Conservation (phyloP, 1,284 basidiomycete species). For the Laetiporus sulphureus region DNA sequence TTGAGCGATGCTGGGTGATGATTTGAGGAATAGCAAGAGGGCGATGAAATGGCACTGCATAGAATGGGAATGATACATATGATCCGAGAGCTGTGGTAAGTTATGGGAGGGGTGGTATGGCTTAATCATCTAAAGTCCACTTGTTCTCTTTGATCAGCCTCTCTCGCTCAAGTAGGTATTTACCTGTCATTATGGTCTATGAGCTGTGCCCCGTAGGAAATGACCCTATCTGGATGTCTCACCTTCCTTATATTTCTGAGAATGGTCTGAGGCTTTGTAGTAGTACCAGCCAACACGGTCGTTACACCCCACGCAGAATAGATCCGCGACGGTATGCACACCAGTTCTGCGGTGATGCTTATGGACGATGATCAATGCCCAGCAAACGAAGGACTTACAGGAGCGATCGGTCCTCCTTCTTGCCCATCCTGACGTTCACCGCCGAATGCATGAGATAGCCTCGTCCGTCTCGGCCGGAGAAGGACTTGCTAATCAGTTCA, state of each 20-base stretch:
- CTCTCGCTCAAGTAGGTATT: slow-evolving; percentile 80
- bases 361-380: too few relatives aligned
- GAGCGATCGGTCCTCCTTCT: slow-evolving; percentile 70
- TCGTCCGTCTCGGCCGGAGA: slow-evolving; percentile 78
- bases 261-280: slow-evolving; percentile 68
- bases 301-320: slow-evolving; percentile 73
- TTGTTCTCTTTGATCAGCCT: slow-evolving; percentile 75
- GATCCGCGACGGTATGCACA: slow-evolving; percentile 77
- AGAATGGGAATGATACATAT: too few relatives aligned
- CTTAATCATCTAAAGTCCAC: slow-evolving; percentile 51
- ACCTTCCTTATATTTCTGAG: slow-evolving; percentile 90
- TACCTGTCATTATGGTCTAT: slow-evolving; percentile 46
- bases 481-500: slow-evolving; percentile 80
- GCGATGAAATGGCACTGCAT: too few relatives aligned
- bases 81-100: too few relatives aligned
- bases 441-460: slow-evolving; percentile 78
- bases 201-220: too few relatives aligned
- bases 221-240: slow-evolving; percentile 12
- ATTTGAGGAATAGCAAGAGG: too few relatives aligned
- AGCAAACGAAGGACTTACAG: slow-evolving; percentile 57
- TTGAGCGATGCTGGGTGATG: too few relatives aligned
- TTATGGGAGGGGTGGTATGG: too few relatives aligned
- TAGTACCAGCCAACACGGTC: slow-evolving; percentile 82
- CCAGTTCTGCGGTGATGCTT: slow-evolving; percentile 74
- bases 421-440: slow-evolving; percentile 68